Conservation (phyloP, 345 rosid genomes). For the Acer yangbiense region DNA sequence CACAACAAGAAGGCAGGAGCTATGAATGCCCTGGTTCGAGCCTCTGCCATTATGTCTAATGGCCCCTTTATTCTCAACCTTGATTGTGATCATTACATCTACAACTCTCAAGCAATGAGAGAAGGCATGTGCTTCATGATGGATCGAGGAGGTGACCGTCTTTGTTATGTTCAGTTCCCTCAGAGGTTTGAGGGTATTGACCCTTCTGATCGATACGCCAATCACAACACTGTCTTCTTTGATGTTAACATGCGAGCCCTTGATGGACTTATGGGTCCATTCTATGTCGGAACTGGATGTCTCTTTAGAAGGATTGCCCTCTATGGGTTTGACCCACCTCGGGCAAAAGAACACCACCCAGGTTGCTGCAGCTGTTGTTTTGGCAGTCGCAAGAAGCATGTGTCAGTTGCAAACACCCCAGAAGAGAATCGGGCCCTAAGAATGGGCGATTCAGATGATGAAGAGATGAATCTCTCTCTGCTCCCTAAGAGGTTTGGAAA, state of each 20-base stretch:
- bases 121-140: constrained; percentile 99
- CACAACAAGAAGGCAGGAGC: constrained; percentile 99
- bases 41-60: constrained; percentile 97
- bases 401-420: constrained; percentile 41
- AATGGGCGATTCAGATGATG: constrained; percentile 89
- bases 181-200: constrained; percentile 98
- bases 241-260: constrained; percentile 99
- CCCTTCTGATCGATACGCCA: constrained; percentile 97
- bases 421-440: constrained; percentile 83
- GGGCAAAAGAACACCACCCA: constrained; percentile 61
- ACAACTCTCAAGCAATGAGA: constrained; percentile 90
- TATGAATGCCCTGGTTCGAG: constrained; percentile 97
- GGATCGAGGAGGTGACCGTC: constrained; percentile 96
- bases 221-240: constrained; percentile 97
- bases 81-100: constrained; percentile 96
- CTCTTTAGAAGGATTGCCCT: constrained; percentile 91
- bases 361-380: constrained; percentile 80
- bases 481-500: constrained; percentile 88
- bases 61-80: constrained; percentile 98
- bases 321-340: constrained; percentile 93
- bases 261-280: constrained; percentile 98
- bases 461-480: constrained; percentile 71
- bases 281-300: constrained; percentile 97
- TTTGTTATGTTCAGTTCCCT: constrained; percentile 96
- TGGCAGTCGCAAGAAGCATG: constrained; percentile 56